These are phyloP conservation scores for Ustilago esculenta DNA, from an alignment of 1,284 basidiomycete genomes.

Conservation along the genomic window DNA sequence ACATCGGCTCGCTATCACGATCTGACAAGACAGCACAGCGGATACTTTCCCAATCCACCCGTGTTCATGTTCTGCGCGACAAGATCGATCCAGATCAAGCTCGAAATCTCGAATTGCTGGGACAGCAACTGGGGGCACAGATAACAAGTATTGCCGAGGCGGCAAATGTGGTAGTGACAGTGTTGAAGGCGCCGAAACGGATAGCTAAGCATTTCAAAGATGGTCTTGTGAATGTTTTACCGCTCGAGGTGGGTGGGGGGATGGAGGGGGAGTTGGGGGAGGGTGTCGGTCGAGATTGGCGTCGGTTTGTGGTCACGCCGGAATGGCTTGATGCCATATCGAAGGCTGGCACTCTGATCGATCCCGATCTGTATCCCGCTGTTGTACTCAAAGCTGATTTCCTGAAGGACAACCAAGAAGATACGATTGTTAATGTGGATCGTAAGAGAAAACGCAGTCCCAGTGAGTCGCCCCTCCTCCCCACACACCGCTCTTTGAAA, in stretches of 20 bases:
- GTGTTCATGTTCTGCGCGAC: conserved; percentile 36
- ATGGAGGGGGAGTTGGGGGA: conserved; percentile 7
- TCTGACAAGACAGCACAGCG: conserved; percentile 11
- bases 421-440: background rate
- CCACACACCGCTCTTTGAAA: background rate
- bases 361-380: conserved; percentile 39
- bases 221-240: conserved; percentile 14
- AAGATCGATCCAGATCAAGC: conserved; percentile 16
- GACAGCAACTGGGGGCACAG: conserved; percentile 36
- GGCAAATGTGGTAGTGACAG: conserved; percentile 39
- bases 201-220: conserved; percentile 30
- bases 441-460: conserved; percentile 20
- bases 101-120: conserved; percentile 7
- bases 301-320: conserved; percentile 33
- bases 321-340: conserved; percentile 31
- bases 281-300: conserved; percentile 25
- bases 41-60: conserved; percentile 35
- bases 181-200: conserved; percentile 36
- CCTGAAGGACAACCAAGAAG: background rate
- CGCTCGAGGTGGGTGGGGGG: background rate
- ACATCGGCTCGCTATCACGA: conserved; percentile 23
- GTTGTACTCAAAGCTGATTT: conserved; percentile 6
- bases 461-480: conserved; percentile 18
- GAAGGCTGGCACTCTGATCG: conserved; percentile 20
- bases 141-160: conserved; percentile 10